These are phyloP conservation scores for Zasmidium angulare DNA, from an alignment of 2,329 filamentous ascomycete species.

Conservation along the genomic window DNA sequence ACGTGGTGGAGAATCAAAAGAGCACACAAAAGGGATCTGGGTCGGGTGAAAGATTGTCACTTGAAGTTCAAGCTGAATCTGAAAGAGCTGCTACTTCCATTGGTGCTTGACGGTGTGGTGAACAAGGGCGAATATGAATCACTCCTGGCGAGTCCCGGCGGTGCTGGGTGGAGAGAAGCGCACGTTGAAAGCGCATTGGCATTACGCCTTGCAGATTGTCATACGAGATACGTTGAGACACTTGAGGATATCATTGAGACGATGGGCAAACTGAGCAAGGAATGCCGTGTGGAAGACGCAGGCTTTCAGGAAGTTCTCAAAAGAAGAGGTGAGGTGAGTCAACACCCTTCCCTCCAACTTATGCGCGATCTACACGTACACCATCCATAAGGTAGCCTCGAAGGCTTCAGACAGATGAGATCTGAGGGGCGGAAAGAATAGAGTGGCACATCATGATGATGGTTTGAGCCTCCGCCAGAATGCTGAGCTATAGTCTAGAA, in stretches of 20 bases:
- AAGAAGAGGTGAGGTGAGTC: slow-evolving; percentile 5
- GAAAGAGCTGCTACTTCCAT: slow-evolving; percentile 29
- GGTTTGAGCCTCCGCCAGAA: background rate
- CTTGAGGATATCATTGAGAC: slow-evolving; percentile 26
- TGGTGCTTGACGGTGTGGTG: slow-evolving; percentile 27
- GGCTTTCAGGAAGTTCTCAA: slow-evolving; percentile 16
- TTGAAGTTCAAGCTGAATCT: slow-evolving; percentile 27
- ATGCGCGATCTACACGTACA: too few species aligned
- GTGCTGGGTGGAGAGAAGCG: slow-evolving; percentile 24
- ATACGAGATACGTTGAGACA: slow-evolving; percentile 27
- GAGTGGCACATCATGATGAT: too few species aligned
- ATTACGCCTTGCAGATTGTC: slow-evolving; percentile 26
- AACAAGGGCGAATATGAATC: slow-evolving; percentile 15
- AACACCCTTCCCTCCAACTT: too few species aligned
- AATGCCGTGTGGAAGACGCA: slow-evolving; percentile 19
- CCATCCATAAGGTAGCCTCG: too few species aligned
- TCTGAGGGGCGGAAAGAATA: too few species aligned
- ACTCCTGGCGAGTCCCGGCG: slow-evolving; percentile 27
- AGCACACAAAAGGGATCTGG: slow-evolving; percentile 28
- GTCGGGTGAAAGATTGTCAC: slow-evolving; percentile 27
- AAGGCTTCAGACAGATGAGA: too few species aligned
- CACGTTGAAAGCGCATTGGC: slow-evolving; percentile 23
- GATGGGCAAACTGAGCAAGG: slow-evolving; percentile 25
- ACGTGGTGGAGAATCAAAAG: slow-evolving; percentile 31
- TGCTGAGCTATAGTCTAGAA: background rate